These are phyloP conservation scores for Wallacemonas collosoma DNA, from an alignment of 208 protist species.

Conservation along the genomic window DNA sequence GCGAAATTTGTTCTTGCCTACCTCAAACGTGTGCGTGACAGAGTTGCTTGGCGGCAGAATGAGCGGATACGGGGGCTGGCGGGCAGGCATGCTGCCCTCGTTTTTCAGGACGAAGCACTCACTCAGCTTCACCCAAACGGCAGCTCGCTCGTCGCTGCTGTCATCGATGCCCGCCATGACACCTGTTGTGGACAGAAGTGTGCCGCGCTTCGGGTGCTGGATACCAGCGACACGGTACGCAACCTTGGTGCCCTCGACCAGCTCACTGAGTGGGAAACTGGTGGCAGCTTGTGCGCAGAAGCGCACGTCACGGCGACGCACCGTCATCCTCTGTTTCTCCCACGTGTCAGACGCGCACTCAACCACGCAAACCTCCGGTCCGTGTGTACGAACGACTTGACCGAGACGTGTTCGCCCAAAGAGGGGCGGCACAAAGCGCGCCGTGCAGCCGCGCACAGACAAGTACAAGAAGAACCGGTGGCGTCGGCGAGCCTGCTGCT, in stretches of 20 bases:
- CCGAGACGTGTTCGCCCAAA: conserved; percentile 77
- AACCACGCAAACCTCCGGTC: conserved; percentile 73
- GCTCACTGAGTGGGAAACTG: conserved; percentile 1
- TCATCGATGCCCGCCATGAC: conserved; percentile 57
- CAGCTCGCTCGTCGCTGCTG: conserved; percentile 54
- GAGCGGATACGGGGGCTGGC: conserved; percentile 54
- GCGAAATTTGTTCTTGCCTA: conserved; percentile 78
- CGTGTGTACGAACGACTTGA: conserved; percentile 52
- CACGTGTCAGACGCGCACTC: conserved; percentile 43
- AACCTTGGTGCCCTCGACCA: conserved; percentile 52
- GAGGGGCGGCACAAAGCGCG: conserved; percentile 68
- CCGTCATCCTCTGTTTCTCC: conserved; percentile 32
- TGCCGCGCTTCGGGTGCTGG: conserved; percentile 64
- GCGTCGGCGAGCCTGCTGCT: conserved; percentile 30
- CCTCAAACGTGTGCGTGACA: conserved; percentile 77
- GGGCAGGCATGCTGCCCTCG: conserved; percentile 51
- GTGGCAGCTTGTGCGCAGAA: conserved; percentile 72
- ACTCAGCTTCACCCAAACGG: conserved; percentile 46
- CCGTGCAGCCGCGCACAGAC: conserved; percentile 66
- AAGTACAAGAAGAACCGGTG: conserved; percentile 72
- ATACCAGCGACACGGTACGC: conserved; percentile 63
- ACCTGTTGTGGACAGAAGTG: conserved; percentile 36
- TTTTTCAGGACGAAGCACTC: conserved; percentile 80
- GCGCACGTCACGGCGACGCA: conserved; percentile 72
- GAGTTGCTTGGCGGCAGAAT: conserved; percentile 59